Base-by-base conservation (phyloP, 2,329 filamentous ascomycete species). In the Davidsoniella virescens region DNA sequence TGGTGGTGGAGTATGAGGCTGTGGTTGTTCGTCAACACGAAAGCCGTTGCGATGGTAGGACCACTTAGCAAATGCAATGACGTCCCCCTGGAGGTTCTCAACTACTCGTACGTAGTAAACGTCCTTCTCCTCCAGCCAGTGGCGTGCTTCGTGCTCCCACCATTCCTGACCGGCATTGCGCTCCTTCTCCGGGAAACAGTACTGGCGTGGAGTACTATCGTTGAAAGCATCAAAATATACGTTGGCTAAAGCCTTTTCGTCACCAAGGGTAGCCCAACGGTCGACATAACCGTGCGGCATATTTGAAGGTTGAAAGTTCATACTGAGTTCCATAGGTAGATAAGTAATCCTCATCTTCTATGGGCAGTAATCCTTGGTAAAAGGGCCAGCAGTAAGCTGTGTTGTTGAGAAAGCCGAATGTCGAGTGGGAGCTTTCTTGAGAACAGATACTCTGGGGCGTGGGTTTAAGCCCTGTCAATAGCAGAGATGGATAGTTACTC, bases 31-130 rank as follows among this genome's bases (percentile, higher is more conserved):
- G n/a, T 23, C 38, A 12, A 36, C 23, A 23, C 41, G 41, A 29
- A 47, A 53, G 37, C 52, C 52, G 17, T 44, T 26, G 18, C 47
- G 52, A 29, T 53, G 52, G 23, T 53, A 53, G 8, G 52, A 53
- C 52, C 52, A 53, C 33, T 53, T 53, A 9, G 47, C 48, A 53
- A 50, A 53, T 12, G 52, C 52, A 23, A 53, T 29, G 9, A 53
- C 47, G 25, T 53, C 33, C 2, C 48, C 45, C 8, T 40, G 48
- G 10, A 18, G 16, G 9, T 25, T 16, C 5, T 47, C 39, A 14
- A 50, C 48, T 1, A 47, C 39, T 10, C 33, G 29, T 17, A 53
- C 52, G 18, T 53, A 53, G 47, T 53, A 50, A 9, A 33, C 26
- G 23, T 48, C 14, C 36, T 36, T 38, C 20, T 50, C 39, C n/a